These are phyloP conservation scores for Lentinula detonsa DNA, from an alignment of 768 basidiomycete species.

Conservation along the genomic window DNA sequence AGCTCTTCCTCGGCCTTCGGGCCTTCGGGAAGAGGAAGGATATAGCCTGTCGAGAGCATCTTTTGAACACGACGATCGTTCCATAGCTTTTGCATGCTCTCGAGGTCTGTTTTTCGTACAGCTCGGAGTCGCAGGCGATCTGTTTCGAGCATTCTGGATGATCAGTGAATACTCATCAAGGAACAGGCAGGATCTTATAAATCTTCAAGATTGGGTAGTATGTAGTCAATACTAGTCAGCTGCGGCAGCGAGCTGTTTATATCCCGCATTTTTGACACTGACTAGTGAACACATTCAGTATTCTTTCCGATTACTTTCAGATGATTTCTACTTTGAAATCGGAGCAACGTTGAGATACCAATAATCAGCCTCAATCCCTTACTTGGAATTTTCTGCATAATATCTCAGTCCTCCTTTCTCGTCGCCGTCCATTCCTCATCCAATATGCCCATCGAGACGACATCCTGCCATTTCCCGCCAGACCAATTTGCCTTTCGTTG, in stretches of 20 bases:
- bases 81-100: slow-evolving; percentile 21
- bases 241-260: background rate
- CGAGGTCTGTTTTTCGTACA: slow-evolving; percentile 23
- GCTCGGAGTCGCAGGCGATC: slow-evolving; percentile 26
- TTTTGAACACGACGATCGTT: slow-evolving; percentile 21
- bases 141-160: slow-evolving; percentile 20
- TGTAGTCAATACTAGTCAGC: background rate
- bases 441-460: slow-evolving; percentile 24
- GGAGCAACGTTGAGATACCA: too few relatives aligned
- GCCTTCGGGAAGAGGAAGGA: slow-evolving; percentile 4
- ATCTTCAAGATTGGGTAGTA: background rate
- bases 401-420: background rate
- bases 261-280: too few relatives aligned
- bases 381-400: too few relatives aligned
- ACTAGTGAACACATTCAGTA: background rate
- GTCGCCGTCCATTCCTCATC: slow-evolving; percentile 30
- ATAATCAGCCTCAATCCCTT: too few relatives aligned
- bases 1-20: background rate
- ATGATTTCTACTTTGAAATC: too few relatives aligned
- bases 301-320: too few relatives aligned
- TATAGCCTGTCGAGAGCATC: slow-evolving; percentile 6
- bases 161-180: background rate
- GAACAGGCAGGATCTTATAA: background rate
- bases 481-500: slow-evolving; percentile 28
- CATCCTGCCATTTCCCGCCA: slow-evolving; percentile 29